phyloP scores from a whole-genome alignment of 2,329 filamentous ascomycete species.

The Stromatinia cepivora region DNA sequence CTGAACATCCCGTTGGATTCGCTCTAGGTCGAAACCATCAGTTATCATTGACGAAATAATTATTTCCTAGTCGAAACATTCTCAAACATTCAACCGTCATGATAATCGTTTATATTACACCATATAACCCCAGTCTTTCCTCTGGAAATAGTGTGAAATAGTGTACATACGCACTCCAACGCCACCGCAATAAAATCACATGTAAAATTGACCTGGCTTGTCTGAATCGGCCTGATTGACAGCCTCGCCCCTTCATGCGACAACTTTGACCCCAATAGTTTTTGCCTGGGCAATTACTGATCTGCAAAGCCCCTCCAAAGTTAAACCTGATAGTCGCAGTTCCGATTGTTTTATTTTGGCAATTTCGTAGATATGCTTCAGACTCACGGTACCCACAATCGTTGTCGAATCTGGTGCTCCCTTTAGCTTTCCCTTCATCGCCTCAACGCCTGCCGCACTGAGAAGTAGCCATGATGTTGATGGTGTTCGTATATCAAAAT shows the following conservation, averaged over 20 bases:
- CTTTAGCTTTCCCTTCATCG: constrained; percentile 72
- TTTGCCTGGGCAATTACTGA: constrained; percentile 73
- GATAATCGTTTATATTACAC: constrained; percentile 8
- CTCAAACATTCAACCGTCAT: not conserved
- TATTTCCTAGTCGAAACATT: constrained; percentile 8
- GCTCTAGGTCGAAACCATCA: not conserved
- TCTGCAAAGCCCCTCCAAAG: constrained; percentile 70
- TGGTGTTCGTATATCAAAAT: constrained; percentile 90
- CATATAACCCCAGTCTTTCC: not conserved
- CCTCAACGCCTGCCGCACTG: constrained; percentile 73
- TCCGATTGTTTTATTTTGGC: constrained; percentile 91
- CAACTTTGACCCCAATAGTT: constrained; percentile 71
- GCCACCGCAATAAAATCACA: constrained; percentile 35
- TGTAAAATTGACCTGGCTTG: not conserved
- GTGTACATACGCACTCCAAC: constrained; percentile 28
- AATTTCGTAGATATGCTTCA: constrained; percentile 98
- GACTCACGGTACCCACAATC: constrained; percentile 79
- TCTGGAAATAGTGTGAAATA: not conserved
- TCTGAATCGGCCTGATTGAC: not conserved
- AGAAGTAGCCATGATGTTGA: constrained; percentile 90
- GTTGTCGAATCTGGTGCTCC: constrained; percentile 63
- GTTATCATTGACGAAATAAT: not conserved
- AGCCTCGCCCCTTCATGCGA: constrained; percentile 49
- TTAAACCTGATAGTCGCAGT: constrained; percentile 68
- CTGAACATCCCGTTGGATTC: not conserved